Base-by-base conservation (phyloP, 2,329 filamentous ascomycete genomes). In the Aspergillus aculeatinus region DNA sequence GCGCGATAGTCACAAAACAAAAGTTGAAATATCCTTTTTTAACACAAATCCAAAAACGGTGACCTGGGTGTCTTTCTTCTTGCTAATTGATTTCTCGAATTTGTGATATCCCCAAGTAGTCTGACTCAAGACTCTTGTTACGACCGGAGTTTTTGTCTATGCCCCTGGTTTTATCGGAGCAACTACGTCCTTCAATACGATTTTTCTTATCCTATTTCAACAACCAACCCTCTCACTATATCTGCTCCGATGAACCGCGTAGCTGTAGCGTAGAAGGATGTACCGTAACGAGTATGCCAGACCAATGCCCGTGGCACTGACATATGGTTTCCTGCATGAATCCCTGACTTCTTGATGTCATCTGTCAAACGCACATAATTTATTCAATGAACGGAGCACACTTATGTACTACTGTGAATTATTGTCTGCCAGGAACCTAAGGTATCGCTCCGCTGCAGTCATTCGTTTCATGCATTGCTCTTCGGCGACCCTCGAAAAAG, bases 91-190 rank as follows among this genome's bases (percentile, higher is more conserved):
- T 67, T 64, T 68, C 68, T 70, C 56, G 5, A 42, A n/a, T 62
- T 67, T 71, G 68, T 67, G 70, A 68, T 65, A 64, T 65, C 56
- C 27, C 59, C 39, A 44, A 62, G 65, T 67, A 67, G 65, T 53
- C 59, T 60, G 27, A 48, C 3, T 3, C 3, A 19, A 62, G 56
- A 57, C 59, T 63, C 59, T 66, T 68, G 27, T 59, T 51, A 63
- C 51, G 56, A 70, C 65, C 67, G 67, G 65, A 68, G 39, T 44
- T 44, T 69, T 62, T 64, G n/a, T 21, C 21, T 63, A 68, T 65
- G 58, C 64, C 65, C 63, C 57, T 58, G 48, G 59, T 55, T 61
- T 60, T 62, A 60, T 63, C 29, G 50, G 29, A 53, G 51, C 39
- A 16, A 44, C 14, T 2, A 7, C 27, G 16, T 44, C 14, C 39